A percentile compares a stretch with the other conserved stretches of the same genome.
These are phyloP conservation scores for Xylariaceae sp. DNA, from an alignment of 2,329 filamentous ascomycete species.

Conservation along the genomic window DNA sequence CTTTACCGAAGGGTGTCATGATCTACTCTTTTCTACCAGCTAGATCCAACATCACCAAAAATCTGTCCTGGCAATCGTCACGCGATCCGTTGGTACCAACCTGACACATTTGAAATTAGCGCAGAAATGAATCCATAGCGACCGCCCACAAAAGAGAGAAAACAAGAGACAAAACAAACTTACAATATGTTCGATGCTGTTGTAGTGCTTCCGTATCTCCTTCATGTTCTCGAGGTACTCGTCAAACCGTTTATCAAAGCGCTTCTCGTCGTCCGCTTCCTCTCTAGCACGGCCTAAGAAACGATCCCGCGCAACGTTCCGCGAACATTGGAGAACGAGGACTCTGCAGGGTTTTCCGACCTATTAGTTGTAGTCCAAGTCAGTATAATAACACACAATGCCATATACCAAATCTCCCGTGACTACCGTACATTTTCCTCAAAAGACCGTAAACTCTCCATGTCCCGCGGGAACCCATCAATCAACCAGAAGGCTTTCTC, in stretches of 20 bases:
- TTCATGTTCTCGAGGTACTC: slow-evolving; percentile 21
- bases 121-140: neutral
- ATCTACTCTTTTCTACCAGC: neutral
- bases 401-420: neutral
- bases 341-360: slow-evolving; percentile 15
- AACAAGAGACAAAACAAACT: neutral
- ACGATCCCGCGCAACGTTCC: slow-evolving; percentile 8
- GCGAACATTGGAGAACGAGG: slow-evolving; percentile 14
- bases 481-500: slow-evolving; percentile 12
- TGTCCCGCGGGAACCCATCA: slow-evolving; percentile 23
- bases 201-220: slow-evolving; percentile 15
- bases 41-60: slow-evolving; percentile 1
- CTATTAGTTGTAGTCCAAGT: slow-evolving; percentile 5
- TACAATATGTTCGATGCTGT: slow-evolving; percentile 8
- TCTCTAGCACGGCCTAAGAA: slow-evolving; percentile 17
- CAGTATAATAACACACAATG: neutral
- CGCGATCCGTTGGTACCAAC: slow-evolving; percentile 2
- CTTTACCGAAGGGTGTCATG: too few relatives aligned
- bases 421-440: slow-evolving; percentile 14
- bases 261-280: slow-evolving; percentile 12
- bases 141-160: neutral
- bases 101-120: slow-evolving; percentile 4
- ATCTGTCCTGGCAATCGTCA: slow-evolving; percentile 2
- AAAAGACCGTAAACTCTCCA: slow-evolving; percentile 18
- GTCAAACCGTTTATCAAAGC: slow-evolving; percentile 16